Percentiles rank a stretch among this genome's conserved stretches.
Conservation (phyloP, 1,284 basidiomycete species). For the Ganoderma leucocontextum region DNA sequence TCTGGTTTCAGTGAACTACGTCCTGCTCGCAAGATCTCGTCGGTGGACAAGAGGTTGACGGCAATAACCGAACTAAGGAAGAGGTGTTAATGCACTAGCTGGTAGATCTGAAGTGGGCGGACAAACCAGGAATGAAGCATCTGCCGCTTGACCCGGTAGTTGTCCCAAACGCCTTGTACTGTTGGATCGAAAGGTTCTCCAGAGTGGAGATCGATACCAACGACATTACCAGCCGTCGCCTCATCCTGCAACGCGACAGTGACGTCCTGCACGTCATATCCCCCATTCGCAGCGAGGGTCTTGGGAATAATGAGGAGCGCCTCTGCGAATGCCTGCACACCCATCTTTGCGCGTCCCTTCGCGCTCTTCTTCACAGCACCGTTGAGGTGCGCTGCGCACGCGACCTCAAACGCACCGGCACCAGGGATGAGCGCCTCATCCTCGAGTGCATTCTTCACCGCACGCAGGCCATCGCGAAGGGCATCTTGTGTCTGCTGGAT, state of each 20-base stretch:
- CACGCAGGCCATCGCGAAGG: constrained; percentile 93
- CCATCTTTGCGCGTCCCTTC: constrained; percentile 97
- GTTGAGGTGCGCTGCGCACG: constrained; percentile 87
- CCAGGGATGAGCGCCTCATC: constrained; percentile 92
- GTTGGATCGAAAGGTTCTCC: constrained; percentile 98
- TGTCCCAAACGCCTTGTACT: constrained; percentile 97
- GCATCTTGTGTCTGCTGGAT: constrained; percentile 98
- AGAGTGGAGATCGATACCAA: constrained; percentile 92
- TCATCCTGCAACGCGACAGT: constrained; percentile 94
- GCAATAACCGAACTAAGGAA: constrained; percentile 93
- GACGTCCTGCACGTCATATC: constrained; percentile 97
- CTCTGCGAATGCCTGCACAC: constrained; percentile 97
- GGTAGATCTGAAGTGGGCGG: constrained; percentile 13
- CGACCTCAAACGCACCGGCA: constrained; percentile 96
- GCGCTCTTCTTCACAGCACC: constrained; percentile 86
- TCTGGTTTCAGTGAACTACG: constrained; percentile 88
- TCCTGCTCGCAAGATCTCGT: constrained; percentile 95
- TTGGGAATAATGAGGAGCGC: constrained; percentile 96
- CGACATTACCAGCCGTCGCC: constrained; percentile 88
- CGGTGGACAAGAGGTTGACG: constrained; percentile 93
- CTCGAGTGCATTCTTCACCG: constrained; percentile 97
- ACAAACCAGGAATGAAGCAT: constrained; percentile 94
- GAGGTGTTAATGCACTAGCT: not conserved
- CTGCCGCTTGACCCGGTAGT: constrained; percentile 98
- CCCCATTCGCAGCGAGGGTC: constrained; percentile 95